These are phyloP conservation scores for Starmerella potacharoeniae DNA, from an alignment of 805 yeast species.

Conservation along the genomic window DNA sequence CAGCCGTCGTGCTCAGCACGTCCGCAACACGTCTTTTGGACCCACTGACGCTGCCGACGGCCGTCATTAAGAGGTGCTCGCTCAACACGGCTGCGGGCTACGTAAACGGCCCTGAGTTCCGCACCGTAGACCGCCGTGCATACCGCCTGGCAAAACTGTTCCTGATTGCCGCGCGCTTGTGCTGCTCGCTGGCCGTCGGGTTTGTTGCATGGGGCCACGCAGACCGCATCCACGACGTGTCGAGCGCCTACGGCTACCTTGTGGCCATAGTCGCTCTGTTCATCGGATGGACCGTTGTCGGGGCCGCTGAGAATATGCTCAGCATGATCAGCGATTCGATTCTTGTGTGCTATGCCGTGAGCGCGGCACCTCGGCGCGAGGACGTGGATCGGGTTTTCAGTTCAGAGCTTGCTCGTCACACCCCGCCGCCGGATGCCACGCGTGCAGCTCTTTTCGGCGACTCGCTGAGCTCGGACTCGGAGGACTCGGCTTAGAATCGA, in stretches of 20 bases:
- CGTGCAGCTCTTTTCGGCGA: not conserved
- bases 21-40: conserved; percentile 25
- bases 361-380: conserved; percentile 24
- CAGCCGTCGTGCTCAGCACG: conserved; percentile 24
- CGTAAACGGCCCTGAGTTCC: conserved; percentile 12
- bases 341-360: conserved; percentile 31
- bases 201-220: conserved; percentile 34
- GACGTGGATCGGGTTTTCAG: conserved; percentile 26
- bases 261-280: conserved; percentile 32
- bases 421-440: not conserved
- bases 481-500: not conserved
- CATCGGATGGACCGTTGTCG: conserved; percentile 35
- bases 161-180: conserved; percentile 29
- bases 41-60: conserved; percentile 32
- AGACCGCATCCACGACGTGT: conserved; percentile 27
- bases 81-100: conserved; percentile 28
- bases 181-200: conserved; percentile 31
- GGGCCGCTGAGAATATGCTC: conserved; percentile 34
- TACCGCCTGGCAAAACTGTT: conserved; percentile 31
- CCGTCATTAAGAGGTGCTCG: conserved; percentile 29
- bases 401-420: not conserved
- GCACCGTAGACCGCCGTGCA: conserved; percentile 25
- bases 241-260: conserved; percentile 32
- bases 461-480: not conserved
- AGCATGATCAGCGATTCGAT: conserved; percentile 30